phyloP scores from a whole-genome alignment of 1,139 yeast genomes.

The Sugiyamaella japonica region DNA sequence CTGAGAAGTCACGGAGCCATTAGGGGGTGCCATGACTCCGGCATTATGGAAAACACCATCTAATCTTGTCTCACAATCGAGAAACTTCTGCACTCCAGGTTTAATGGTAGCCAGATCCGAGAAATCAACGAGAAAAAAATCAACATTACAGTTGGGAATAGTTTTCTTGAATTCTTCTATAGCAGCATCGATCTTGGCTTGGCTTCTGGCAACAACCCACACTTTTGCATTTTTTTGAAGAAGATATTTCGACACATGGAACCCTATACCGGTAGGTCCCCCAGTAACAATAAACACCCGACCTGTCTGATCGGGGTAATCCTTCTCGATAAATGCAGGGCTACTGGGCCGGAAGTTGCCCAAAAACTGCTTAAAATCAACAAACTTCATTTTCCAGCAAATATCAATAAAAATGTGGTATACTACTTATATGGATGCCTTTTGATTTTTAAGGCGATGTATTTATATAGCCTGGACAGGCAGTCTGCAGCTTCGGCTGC shows the following conservation, averaged over 20 bases:
- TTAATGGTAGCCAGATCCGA: constrained; percentile 48
- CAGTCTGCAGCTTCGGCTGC: neutral
- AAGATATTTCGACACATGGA: constrained; percentile 44
- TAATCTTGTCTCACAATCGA: constrained; percentile 34
- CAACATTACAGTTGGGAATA: constrained; percentile 31
- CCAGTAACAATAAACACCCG: constrained; percentile 50
- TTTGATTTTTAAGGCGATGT: neutral
- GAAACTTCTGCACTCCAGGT: constrained; percentile 43
- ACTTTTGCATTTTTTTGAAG: constrained; percentile 48
- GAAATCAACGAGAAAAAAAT: constrained; percentile 43
- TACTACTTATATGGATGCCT: neutral
- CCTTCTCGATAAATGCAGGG: constrained; percentile 42
- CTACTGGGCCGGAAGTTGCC: constrained; percentile 6
- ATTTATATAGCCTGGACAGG: neutral
- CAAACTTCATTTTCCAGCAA: constrained; percentile 3
- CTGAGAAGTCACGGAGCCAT: constrained; percentile 46
- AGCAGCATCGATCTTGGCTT: constrained; percentile 42
- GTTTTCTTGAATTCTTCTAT: constrained; percentile 38
- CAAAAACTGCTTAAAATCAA: constrained; percentile 6
- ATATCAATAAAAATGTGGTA: neutral
- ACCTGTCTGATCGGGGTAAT: constrained; percentile 49
- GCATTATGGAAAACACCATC: constrained; percentile 41
- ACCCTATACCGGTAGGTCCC: constrained; percentile 52
- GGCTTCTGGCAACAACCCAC: constrained; percentile 46
- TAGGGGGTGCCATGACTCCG: constrained; percentile 51